These are phyloP conservation scores for Geotrichum citri-aurantii DNA, from an alignment of 1,139 yeast species.

Conservation along the genomic window DNA sequence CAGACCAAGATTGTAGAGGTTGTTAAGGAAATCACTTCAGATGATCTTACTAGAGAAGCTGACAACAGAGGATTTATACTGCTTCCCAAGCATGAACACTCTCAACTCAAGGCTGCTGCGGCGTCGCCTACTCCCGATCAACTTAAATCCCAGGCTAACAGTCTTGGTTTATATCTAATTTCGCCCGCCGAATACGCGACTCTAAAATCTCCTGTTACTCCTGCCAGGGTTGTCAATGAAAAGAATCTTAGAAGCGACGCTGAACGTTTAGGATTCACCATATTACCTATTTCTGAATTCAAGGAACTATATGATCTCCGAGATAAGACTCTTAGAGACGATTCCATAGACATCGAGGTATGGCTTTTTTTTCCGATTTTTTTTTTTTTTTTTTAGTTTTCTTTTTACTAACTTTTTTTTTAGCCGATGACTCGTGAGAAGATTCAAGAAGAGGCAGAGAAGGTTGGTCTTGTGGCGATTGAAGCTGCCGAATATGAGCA, in stretches of 20 bases:
- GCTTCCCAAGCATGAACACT: conserved; percentile 15
- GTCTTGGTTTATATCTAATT: conserved; percentile 15
- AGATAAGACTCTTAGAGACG: neutral
- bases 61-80: conserved; percentile 14
- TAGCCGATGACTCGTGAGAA: conserved; percentile 19
- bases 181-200: conserved; percentile 21
- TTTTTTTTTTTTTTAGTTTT: neutral
- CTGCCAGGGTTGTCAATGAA: conserved; percentile 6
- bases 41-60: conserved; percentile 13
- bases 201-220: conserved; percentile 3
- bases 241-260: conserved; percentile 15
- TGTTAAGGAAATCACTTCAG: conserved; percentile 4
- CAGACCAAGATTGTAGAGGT: neutral
- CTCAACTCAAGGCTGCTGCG: conserved; percentile 8
- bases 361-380: neutral
- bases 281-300: conserved; percentile 30
- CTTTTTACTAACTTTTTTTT: neutral
- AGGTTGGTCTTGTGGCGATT: conserved; percentile 40
- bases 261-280: conserved; percentile 24
- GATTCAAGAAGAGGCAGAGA: conserved; percentile 21
- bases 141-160: conserved; percentile 24
- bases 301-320: conserved; percentile 12
- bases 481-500: conserved; percentile 31
- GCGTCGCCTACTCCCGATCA: conserved; percentile 25
- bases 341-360: neutral